Base-by-base conservation (phyloP, 1,139 yeast genomes). In the Diutina catenulata region DNA sequence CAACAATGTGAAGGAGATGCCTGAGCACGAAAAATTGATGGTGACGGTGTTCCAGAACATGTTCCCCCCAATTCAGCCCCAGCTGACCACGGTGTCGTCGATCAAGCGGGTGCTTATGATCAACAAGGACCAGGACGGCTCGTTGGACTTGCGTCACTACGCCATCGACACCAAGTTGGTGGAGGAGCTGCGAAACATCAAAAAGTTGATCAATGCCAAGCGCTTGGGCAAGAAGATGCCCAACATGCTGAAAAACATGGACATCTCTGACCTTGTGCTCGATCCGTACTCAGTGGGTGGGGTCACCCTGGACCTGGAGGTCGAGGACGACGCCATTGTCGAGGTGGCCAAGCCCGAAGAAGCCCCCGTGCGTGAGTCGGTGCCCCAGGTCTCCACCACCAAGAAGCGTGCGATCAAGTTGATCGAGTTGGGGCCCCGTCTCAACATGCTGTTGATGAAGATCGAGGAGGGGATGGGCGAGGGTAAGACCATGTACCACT, bases 1-100 rank as follows among this genome's bases (percentile, higher is more conserved):
- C 43, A 68, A 70, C 29, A 70, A 70, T 42, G 66, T 77, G 38
- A 61, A 62, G 37, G 74, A 68, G 41, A 68, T 77, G 22, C 64
- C 59, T 14, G 74, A 74, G 28, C 82, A 80, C 44, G 97, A 91
- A 56, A 83, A 84, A 48, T 68, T 91, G 47, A 58, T 88, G 46
- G 76, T 94, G 24, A 84, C 97, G 2, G 79, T 88, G 64, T 86
- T 93, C 61, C 98, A 91, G 57, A 87, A 87, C 60, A 76, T 91
- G 76, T 87, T 91, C 56, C 99, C 99, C 5, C 87, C 98, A 16
- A 80, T 93, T 48, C 76, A 80, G 42, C 95, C 95, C 18, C 81
- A 81, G 44, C 62, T 64, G 44, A 84, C 94, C 24, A 78, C 76
- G 46, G 80, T 91, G 23, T 63, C 69, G 32, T 65, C 80, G 1